Conservation (phyloP, 495 filamentous ascomycete genomes). For the Cudoniella acicularis region DNA sequence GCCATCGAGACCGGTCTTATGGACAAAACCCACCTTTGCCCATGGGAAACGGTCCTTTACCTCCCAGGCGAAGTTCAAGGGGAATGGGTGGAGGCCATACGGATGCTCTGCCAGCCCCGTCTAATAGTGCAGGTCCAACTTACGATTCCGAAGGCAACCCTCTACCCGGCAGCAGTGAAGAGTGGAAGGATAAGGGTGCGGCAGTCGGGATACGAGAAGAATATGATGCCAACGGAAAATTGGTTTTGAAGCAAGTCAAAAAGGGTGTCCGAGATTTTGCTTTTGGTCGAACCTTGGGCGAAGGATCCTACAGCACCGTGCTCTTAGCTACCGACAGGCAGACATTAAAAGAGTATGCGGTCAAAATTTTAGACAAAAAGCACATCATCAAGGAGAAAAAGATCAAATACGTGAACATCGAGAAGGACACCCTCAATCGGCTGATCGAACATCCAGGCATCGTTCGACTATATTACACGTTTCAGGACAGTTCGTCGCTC, state of each 20-base stretch:
- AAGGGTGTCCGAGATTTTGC: slow-evolving; percentile 97
- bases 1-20: slow-evolving; percentile 65
- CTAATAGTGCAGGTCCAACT: slow-evolving; percentile 33
- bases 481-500: slow-evolving; percentile 91
- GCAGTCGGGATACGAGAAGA: slow-evolving; percentile 76
- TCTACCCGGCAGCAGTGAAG: slow-evolving; percentile 66
- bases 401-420: slow-evolving; percentile 99
- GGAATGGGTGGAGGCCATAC: slow-evolving; percentile 46
- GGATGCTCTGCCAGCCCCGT: slow-evolving; percentile 34
- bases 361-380: slow-evolving; percentile 97
- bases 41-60: slow-evolving; percentile 53
- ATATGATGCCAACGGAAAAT: slow-evolving; percentile 76
- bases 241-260: slow-evolving; percentile 79
- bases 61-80: slow-evolving; percentile 65
- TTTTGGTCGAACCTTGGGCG: slow-evolving; percentile 87
- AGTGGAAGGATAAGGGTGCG: slow-evolving; percentile 93
- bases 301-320: slow-evolving; percentile 98
- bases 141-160: slow-evolving; percentile 64
- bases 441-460: slow-evolving; percentile 96
- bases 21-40: slow-evolving; percentile 51
- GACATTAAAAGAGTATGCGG: slow-evolving; percentile 93
- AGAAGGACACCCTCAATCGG: slow-evolving; percentile 96
- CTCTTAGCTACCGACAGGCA: slow-evolving; percentile 92
- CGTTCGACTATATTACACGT: slow-evolving; percentile 97
- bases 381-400: slow-evolving; percentile 99